Base-by-base conservation (phyloP, 331 rosid genomes). In the Rosa hybrid region DNA sequence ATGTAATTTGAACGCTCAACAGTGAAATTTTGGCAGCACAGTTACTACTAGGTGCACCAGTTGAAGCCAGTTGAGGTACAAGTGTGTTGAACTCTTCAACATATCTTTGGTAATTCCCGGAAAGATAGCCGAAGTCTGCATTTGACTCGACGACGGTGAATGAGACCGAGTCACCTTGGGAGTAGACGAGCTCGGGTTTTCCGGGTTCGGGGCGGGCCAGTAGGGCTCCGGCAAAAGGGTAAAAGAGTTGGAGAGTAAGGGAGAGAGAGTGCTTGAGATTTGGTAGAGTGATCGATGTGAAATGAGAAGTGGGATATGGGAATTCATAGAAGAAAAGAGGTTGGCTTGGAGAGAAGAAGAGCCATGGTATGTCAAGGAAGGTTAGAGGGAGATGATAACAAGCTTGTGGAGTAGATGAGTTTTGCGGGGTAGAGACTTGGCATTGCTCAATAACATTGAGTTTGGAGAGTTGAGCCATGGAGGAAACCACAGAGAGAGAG, bases 351-450 rank as follows among this genome's bases (percentile, higher is more conserved):
- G 91, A 85, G 90, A 83, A 90, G 83, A 88, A 84, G 44, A 90
- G 94, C 92, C 94, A 90, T 45, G 92, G 90, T 27, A 86, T 69
- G 83, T 88, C 94, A 1, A 90, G 72, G 78, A 88, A 90, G 11
- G 94, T 88, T 44, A 90, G 65, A 27, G 88, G 90, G 42, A 88
- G 78, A 60, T 59, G 67, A 11, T 56, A 56, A 56, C 84, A 77
- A 62, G 74, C 34, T 16, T 63, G 39, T 27, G 75, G 78, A 9
- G 75, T 1, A 16, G 60, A 39, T 79, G 88, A 77, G 7, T 69
- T 68, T 18, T 83, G 77, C 3, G 83, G 84, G 25, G 84, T 86
- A 67, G 76, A 75, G 57, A 87, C 39, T 9, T 45, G 53, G 72
- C 84, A 75, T 12, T 85, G 78, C 72, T 90, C 90, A 46, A 88